Evolutionary conservation across 176 grass and related monocot species (phyloP).

Genomic region (Carex littledalei): DNA sequence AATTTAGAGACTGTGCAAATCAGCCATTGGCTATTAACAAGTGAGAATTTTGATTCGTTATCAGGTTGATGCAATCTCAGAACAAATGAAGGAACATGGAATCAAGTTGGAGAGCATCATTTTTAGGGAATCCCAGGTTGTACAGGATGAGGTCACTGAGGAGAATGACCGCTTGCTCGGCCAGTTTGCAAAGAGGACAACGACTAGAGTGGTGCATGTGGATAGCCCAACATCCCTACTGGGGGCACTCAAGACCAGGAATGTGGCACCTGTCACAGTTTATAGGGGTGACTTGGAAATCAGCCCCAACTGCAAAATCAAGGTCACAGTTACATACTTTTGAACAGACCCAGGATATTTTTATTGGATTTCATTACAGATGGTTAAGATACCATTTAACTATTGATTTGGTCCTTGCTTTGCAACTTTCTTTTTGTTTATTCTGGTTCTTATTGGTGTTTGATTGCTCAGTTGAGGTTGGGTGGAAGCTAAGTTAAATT

Average conservation of each 20-base stretch:
- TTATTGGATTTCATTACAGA: background rate
- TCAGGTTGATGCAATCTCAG: slow-evolving; percentile 55
- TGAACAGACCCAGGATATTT: background rate
- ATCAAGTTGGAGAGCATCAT: slow-evolving; percentile 68
- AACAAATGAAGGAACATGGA: slow-evolving; percentile 75
- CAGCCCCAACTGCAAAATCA: slow-evolving; percentile 71
- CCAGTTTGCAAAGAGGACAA: slow-evolving; percentile 57
- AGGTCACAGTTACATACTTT: slow-evolving; percentile 31
- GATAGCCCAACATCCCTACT: slow-evolving; percentile 67
- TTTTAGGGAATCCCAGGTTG: slow-evolving; percentile 53
- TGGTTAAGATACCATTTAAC: background rate
- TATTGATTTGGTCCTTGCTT: background rate
- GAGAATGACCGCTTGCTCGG: slow-evolving; percentile 71
- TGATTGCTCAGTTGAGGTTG: background rate
- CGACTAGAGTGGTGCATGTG: slow-evolving; percentile 57
- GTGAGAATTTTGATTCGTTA: background rate
- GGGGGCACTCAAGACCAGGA: slow-evolving; percentile 82
- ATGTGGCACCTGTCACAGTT: slow-evolving; percentile 74
- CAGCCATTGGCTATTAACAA: background rate
- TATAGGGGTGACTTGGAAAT: slow-evolving; percentile 96
- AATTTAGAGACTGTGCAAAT: background rate
- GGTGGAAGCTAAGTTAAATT: background rate
- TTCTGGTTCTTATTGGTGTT: background rate
- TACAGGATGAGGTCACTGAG: slow-evolving; percentile 38
- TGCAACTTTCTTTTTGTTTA: background rate